These are phyloP conservation scores for Isatis tinctoria DNA, from an alignment of 345 rosid genomes.

Conservation along the genomic window DNA sequence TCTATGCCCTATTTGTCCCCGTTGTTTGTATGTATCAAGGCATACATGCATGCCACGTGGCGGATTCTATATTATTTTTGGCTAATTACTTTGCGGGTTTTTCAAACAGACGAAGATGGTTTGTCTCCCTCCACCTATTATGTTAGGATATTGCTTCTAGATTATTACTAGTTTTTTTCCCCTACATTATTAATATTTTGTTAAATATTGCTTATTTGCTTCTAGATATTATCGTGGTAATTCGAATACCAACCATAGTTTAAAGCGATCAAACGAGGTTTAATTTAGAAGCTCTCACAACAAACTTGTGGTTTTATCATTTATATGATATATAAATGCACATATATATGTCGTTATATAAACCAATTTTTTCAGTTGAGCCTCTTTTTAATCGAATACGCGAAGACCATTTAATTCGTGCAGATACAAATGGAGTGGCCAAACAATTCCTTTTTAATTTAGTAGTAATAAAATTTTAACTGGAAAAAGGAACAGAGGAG, in stretches of 20 bases:
- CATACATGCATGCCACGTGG: constrained; percentile 25
- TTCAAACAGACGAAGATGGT: background rate
- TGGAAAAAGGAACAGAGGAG: background rate
- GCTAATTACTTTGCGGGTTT: background rate
- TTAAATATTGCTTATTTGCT: background rate
- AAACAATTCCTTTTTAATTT: background rate
- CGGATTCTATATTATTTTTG: background rate
- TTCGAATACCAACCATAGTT: background rate
- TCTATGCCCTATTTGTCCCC: constrained; percentile 35
- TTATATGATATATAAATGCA: background rate
- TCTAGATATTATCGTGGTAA: background rate
- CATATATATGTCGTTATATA: background rate
- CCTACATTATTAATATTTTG: background rate
- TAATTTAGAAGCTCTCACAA: background rate
- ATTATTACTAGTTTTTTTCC: background rate
- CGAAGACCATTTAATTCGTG: background rate
- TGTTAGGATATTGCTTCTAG: background rate
- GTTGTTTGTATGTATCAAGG: constrained; percentile 15
- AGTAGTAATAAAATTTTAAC: background rate
- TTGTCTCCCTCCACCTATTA: background rate
- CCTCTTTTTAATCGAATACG: background rate
- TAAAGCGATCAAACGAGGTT: background rate
- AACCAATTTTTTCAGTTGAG: background rate
- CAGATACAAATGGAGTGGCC: background rate
- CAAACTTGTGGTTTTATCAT: background rate